Conservation (phyloP, 768 basidiomycete genomes). For the Omphalotus guepiniiformis region DNA sequence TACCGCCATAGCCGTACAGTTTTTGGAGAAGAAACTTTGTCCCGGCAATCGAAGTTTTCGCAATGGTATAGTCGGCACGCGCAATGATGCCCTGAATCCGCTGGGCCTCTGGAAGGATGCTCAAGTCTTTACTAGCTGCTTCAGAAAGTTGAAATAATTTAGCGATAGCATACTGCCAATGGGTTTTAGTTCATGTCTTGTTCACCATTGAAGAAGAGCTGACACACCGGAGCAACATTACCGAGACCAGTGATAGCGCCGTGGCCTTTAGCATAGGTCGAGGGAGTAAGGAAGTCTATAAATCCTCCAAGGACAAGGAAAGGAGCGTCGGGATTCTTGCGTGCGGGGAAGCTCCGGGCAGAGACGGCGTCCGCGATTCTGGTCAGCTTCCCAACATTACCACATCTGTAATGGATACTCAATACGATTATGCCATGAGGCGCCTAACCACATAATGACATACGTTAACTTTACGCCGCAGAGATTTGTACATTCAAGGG, state of each 20-base stretch:
- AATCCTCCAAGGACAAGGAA: slow-evolving; percentile 89
- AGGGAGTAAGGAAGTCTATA: slow-evolving; percentile 76
- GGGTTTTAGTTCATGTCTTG: no score
- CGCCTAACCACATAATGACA: slow-evolving; percentile 29
- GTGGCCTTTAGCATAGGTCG: slow-evolving; percentile 68
- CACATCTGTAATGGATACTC: slow-evolving; percentile 74
- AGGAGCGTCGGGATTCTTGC: slow-evolving; percentile 58
- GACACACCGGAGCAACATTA: slow-evolving; percentile 71
- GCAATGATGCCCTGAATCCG: slow-evolving; percentile 78
- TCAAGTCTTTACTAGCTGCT: slow-evolving; percentile 48
- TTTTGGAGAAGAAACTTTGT: slow-evolving; percentile 79
- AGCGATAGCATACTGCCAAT: slow-evolving; percentile 47
- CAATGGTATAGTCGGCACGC: slow-evolving; percentile 75
- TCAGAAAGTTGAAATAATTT: slow-evolving; percentile 62
- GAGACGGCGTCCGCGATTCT: slow-evolving; percentile 72
- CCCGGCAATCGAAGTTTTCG: slow-evolving; percentile 71
- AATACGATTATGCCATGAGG: no score
- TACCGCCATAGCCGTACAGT: slow-evolving; percentile 77
- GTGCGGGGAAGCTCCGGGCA: slow-evolving; percentile 50
- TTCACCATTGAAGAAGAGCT: slow-evolving; percentile 5
- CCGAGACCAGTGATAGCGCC: slow-evolving; percentile 90
- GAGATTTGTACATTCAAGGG: slow-evolving; percentile 69
- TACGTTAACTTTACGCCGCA: slow-evolving; percentile 89
- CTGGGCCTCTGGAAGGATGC: slow-evolving; percentile 63
- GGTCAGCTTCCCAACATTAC: slow-evolving; percentile 88